A percentile compares a stretch with the other conserved stretches of the same genome.
Conservation (phyloP, 495 filamentous ascomycete genomes). For the Penicillium silybi region DNA sequence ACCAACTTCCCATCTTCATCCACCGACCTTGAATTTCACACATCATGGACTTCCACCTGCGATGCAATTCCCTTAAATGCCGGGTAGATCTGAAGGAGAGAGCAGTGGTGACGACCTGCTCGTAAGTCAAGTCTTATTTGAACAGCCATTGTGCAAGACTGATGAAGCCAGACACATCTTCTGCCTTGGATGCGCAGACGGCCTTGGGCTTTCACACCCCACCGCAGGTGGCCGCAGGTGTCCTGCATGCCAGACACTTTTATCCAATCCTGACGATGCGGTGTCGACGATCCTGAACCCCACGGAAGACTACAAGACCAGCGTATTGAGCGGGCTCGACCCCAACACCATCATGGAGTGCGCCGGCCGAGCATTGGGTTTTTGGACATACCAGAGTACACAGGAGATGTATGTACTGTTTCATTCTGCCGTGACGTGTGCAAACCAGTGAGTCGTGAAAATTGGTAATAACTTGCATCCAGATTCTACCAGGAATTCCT, state of each 20-base stretch:
- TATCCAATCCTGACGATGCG: slow-evolving; percentile 74
- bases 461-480: background rate
- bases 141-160: slow-evolving; percentile 1
- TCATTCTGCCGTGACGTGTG: background rate
- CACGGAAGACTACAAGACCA: slow-evolving; percentile 90
- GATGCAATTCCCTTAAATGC: slow-evolving; percentile 83
- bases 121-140: slow-evolving; percentile 42
- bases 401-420: slow-evolving; percentile 70
- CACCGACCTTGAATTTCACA: background rate
- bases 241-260: slow-evolving; percentile 73
- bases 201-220: slow-evolving; percentile 59
- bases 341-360: slow-evolving; percentile 89
- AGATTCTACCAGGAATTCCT: slow-evolving; percentile 82
- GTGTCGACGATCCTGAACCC: slow-evolving; percentile 74
- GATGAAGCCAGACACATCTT: slow-evolving; percentile 69
- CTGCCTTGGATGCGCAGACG: slow-evolving; percentile 71
- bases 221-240: slow-evolving; percentile 57
- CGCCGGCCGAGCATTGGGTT: slow-evolving; percentile 74
- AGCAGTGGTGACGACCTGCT: slow-evolving; percentile 90
- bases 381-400: slow-evolving; percentile 88
- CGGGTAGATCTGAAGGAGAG: slow-evolving; percentile 65
- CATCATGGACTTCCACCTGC: slow-evolving; percentile 66
- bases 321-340: slow-evolving; percentile 78
- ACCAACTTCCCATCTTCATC: slow-evolving; percentile 5
- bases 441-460: background rate